Evolutionary conservation across 2,329 filamentous ascomycete genomes (phyloP), one percentile per base, ranked within the genome.

Genomic region (Plectosphaerella cucumerina): DNA sequence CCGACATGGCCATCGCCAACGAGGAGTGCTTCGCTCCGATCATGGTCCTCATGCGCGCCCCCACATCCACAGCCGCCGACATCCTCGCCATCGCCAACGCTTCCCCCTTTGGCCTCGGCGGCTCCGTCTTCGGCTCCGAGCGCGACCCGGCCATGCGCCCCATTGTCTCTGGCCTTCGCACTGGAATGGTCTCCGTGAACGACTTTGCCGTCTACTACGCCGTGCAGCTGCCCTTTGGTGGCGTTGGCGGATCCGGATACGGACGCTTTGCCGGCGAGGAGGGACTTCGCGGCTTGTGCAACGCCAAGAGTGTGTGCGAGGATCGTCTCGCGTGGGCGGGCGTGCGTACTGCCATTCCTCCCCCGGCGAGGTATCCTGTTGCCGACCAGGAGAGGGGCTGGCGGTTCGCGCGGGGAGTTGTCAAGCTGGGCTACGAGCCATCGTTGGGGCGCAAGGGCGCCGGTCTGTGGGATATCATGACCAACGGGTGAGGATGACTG

Each of bases 191-290:
- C 1, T 85, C 90, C 21, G 82, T 99, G 59, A 99, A 99, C 66
- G 94, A 99, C 72, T 99, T 99, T 63, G 94, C 86, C 18, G 87
- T 85, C 23, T 97, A 85, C 68, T 99, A 99, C 65, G 90, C 93
- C 48, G 92, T 96, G 8, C 91, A 96, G 70, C 73, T 99, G 37
- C 94, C 94, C 0, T 99, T 99, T 69, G 94, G 94, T 35, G 94
- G 92, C 49, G 84, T 89, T n/a, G 84, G 82, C 52, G 93, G 91
- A 1, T 95, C 89, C 21, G 94, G 89, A 0, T 97, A 97, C 66
- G 94, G 94, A 2, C 80, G 93, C 3, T 99, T 99, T 70, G 93
- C 90, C 0, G 94, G 91, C 21, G 85, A 89, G 58, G 94, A 99
- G 66, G 94, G 94, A 0, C 71, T 99, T 20, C 78, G 90, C 34